Evolutionary conservation across 2,329 filamentous ascomycete species (phyloP), one percentile per base, ranked within the genome.

Genomic region (Aureobasidium sp.): DNA sequence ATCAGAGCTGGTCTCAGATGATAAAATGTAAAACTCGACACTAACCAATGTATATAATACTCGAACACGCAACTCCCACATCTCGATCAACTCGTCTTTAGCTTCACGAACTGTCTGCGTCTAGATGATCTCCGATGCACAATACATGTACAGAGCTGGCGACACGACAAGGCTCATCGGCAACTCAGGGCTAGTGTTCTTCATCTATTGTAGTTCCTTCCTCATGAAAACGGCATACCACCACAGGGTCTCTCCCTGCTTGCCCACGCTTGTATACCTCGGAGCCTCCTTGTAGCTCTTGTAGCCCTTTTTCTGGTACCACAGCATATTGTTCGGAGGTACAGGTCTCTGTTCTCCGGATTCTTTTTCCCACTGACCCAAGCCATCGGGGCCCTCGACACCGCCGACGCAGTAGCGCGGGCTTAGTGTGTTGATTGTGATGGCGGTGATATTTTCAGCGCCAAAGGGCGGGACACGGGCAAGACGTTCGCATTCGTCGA

Each of bases 251-350:
- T 59, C 44, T 3, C 56, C 56, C 12, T 59, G 31, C 56, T 45
- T 39, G 11, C 9, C 33, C 24, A 8, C 2, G 11, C 56, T 59
- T 9, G 22, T 45, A 42, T 63, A 66, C 39, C 65, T 59, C 9
- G 58, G 48, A 19, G 45, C 64, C 49, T 65, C 64, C 40, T 66
- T 66, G 56, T 64, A 66, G n/a, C 1, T 24, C 19, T 49, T 53
- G 33, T 64, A 66, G 3, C 65, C 65, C 49, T 59, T 62, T 47
- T 42, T 61, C 42, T 61, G 39, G 29, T 65, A 66, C 65, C 65
- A 66, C 11, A 42, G 27, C 37, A 59, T 53, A 27, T 63, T 65
- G 22, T 61, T 62, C 29, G 40, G 33, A 33, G 57, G 45, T 1
- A 60, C 40, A 1, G 60, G 57, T 40, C 56, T 61, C 33, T 29